Evolutionary conservation across 1,284 basidiomycete genomes (phyloP), one percentile per base, ranked within the genome.

Genomic region (Rhodotorula sp.): DNA sequence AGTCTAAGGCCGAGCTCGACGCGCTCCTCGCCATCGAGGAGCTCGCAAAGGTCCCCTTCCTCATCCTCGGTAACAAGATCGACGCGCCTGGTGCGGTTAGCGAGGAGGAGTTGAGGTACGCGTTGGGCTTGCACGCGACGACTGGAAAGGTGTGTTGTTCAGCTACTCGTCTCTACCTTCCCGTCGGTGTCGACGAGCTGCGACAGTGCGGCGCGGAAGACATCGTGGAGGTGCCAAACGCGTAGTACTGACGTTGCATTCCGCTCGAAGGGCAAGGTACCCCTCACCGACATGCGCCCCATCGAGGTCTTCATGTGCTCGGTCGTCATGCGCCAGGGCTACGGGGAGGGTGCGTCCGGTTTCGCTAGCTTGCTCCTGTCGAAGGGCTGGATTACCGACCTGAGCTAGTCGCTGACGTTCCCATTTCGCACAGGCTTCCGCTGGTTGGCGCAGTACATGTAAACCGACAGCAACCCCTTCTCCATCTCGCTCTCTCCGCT

Each of bases 231-330:
- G 52, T 20, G 52, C 16, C 8, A 16, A 4, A 24, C 31, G 20
- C n/a, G 2, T 10, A 0, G 9, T 1, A 30, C 26, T 3, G 20
- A n/a, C n/a, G 34, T 52, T 51, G 11, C 54, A 13, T 26, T 18
- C 34, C 11, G 15, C 46, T 8, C 54, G 26, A 74, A 95, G 93
- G 96, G 96, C 81, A 97, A 98, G 81, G 91, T 97, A 52, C 94
- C 94, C 71, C 87, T 99, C 77, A 90, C 86, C 78, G 95, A 98
- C 82, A 98, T 99, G 77, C 88, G 96, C 74, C 95, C 96, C 46
- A 97, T 99, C 81, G 96, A 99, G 82, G 87, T 99, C 78, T 99
- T 98, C 88, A 99, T 99, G 96, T 98, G 94, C 85, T 99, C 96
- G 24, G 95, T 99, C 69, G 95, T 99, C 68, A 94, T 96, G 87